Conservation (phyloP, 129 eudicot genomes). For the Solidago caesia region DNA sequence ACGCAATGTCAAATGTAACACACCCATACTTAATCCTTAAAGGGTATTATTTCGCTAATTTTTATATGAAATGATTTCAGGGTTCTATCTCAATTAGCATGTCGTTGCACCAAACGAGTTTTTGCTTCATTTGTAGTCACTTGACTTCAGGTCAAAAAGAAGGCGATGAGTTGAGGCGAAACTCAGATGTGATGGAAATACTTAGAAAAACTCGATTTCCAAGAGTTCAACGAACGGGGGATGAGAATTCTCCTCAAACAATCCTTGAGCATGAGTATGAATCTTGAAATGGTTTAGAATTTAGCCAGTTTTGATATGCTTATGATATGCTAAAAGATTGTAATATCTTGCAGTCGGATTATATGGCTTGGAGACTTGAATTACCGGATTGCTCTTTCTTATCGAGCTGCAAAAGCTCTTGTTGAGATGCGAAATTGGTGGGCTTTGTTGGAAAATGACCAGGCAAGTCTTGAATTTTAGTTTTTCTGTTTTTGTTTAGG, state of each 20-base stretch:
- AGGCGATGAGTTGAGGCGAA: conserved; percentile 84
- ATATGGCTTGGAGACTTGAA: conserved; percentile 98
- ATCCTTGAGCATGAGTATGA: conserved; percentile 91
- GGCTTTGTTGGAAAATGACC: conserved; percentile 86
- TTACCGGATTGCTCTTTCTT: conserved; percentile 84
- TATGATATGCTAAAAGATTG: conserved; percentile 10
- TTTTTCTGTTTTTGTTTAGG: neutral
- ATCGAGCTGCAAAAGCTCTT: conserved; percentile 90
- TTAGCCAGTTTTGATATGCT: neutral
- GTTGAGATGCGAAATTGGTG: conserved; percentile 97
- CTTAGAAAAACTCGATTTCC: conserved; percentile 90
- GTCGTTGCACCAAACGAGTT: conserved; percentile 95
- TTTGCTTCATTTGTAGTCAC: conserved; percentile 96
- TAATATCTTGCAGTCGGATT: conserved; percentile 55
- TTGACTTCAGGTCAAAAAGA: conserved; percentile 92
- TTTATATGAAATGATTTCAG: conserved; percentile 36
- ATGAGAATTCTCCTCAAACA: conserved; percentile 74
- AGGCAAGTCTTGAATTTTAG: conserved; percentile 51
- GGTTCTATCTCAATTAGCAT: conserved; percentile 89
- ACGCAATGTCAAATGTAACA: neutral
- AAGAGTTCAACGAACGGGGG: conserved; percentile 62
- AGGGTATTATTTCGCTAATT: neutral
- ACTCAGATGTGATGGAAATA: conserved; percentile 88
- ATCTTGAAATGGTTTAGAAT: neutral
- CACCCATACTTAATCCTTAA: too few relatives aligned